A percentile compares a stretch with the other conserved stretches of the same genome.
Conservation (phyloP, 1,139 yeast species). For the Scheffersomyces segobiensis region DNA sequence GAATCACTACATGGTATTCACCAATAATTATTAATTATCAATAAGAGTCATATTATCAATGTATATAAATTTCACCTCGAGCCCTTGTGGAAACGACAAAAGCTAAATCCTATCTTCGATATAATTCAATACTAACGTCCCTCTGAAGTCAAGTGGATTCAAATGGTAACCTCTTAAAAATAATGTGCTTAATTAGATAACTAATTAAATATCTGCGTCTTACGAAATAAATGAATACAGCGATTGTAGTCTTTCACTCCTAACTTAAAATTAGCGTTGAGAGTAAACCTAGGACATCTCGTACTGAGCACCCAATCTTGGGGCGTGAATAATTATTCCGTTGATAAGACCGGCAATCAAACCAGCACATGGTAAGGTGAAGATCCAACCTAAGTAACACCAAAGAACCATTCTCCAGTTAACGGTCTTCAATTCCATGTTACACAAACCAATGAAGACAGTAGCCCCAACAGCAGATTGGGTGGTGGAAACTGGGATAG, state of each 20-base stretch:
- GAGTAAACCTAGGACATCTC: slow-evolving; percentile 3
- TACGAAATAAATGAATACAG: background rate
- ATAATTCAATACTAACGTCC: background rate
- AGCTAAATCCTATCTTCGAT: background rate
- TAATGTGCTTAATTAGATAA: background rate
- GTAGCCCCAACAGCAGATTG: slow-evolving; percentile 83
- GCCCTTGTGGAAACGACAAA: no score
- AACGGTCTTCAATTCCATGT: slow-evolving; percentile 60
- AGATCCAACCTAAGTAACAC: slow-evolving; percentile 73
- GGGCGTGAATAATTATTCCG: slow-evolving; percentile 68
- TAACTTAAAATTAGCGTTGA: background rate
- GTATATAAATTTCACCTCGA: background rate
- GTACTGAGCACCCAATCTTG: slow-evolving; percentile 48
- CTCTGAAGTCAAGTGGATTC: background rate
- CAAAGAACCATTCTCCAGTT: slow-evolving; percentile 79
- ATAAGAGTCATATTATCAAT: background rate
- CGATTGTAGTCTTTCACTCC: background rate
- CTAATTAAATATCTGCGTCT: background rate
- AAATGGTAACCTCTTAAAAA: background rate
- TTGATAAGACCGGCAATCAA: slow-evolving; percentile 66
- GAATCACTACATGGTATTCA: no score
- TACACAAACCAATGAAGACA: slow-evolving; percentile 74
- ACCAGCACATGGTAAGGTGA: slow-evolving; percentile 76
- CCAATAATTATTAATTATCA: no score
- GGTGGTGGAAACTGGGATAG: slow-evolving; percentile 74